Base-by-base conservation (phyloP, 1,284 basidiomycete species). In the Butyriboletus appendiculatus region DNA sequence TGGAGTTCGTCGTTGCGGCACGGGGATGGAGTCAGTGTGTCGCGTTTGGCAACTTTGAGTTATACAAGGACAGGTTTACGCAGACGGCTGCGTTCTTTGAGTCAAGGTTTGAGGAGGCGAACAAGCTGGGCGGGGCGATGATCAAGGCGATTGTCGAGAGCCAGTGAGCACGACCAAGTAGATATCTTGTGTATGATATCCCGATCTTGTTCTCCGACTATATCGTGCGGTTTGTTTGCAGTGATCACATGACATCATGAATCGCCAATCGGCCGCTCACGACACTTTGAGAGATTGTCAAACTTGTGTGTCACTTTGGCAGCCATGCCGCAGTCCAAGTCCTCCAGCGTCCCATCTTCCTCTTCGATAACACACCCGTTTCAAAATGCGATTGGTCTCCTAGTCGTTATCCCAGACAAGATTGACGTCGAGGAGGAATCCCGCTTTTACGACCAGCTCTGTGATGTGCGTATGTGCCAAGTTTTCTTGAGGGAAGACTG, bases 1-100 rank as follows among this genome's bases (percentile, higher is more conserved):
- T 95, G 45, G 96, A 98, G 73, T 99, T 98, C 66, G 89, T 96
- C 39, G 78, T 98, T 26, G 96, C 94, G 0, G 94, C 96, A 0
- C 78, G 96, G n/a, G 96, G 95, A 2, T 99, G 97, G 96, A 92
- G 90, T 64, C 92, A 97, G 73, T 94, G 92, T 66, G 93, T 99
- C 42, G 86, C 84, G 47, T 96, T 97, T 74, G 94, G 94, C 35
- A 89, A 82, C 73, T 98, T 98, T 73, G 92, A 96, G 61, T 78
- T 94, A 55, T 99, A 98, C 76, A 78, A 82, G 67, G 73, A 81
- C 64, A 75, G 95, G 52, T 99, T 98, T 70, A 83, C 84, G 65
- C 81, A 88, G 70, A 96, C 95, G 10, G 79, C 88, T 20, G 62
- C 63, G 44, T 98, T 98, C 74, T 98, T 98, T 69, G 84, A 94